Conservation (phyloP, 257 asterid species). For the Agastache rugosa region DNA sequence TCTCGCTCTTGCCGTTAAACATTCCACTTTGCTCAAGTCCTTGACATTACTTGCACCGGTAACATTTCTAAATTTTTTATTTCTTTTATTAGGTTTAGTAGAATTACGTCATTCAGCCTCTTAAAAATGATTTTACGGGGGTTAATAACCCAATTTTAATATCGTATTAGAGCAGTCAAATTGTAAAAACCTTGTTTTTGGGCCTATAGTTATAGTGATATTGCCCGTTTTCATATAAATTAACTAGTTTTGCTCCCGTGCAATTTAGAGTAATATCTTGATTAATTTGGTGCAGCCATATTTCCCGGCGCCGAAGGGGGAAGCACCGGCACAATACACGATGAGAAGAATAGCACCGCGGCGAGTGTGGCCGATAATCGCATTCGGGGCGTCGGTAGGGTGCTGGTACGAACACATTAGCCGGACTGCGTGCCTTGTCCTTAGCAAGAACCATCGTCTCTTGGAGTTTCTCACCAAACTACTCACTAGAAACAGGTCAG, state of each 20-base stretch:
- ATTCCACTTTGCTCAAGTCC: conserved; percentile 69
- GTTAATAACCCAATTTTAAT: too few relatives aligned
- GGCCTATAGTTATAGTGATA: too few relatives aligned
- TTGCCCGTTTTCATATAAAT: too few relatives aligned
- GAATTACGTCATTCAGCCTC: too few relatives aligned
- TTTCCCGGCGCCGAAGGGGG: conserved; percentile 89
- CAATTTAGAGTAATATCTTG: too few relatives aligned
- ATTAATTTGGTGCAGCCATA: conserved; percentile 66
- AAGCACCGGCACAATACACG: conserved; percentile 73
- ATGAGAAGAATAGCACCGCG: conserved; percentile 92
- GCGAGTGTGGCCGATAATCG: conserved; percentile 83
- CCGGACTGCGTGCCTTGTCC: conserved; percentile 77
- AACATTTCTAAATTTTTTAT: background rate
- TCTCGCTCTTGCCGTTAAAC: conserved; percentile 81
- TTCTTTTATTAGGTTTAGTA: too few relatives aligned
- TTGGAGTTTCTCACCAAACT: conserved; percentile 90
- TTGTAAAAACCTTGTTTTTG: too few relatives aligned
- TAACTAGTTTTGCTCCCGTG: too few relatives aligned
- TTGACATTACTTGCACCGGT: conserved; percentile 91
- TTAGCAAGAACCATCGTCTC: conserved; percentile 86
- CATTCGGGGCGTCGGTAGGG: conserved; percentile 82
- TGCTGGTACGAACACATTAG: conserved; percentile 96
- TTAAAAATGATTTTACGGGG: too few relatives aligned
- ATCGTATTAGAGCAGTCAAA: too few relatives aligned
- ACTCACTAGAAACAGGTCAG: conserved; percentile 80